These are phyloP conservation scores for Torulaspora gathmanii DNA, from an alignment of 805 yeast species.

Conservation along the genomic window DNA sequence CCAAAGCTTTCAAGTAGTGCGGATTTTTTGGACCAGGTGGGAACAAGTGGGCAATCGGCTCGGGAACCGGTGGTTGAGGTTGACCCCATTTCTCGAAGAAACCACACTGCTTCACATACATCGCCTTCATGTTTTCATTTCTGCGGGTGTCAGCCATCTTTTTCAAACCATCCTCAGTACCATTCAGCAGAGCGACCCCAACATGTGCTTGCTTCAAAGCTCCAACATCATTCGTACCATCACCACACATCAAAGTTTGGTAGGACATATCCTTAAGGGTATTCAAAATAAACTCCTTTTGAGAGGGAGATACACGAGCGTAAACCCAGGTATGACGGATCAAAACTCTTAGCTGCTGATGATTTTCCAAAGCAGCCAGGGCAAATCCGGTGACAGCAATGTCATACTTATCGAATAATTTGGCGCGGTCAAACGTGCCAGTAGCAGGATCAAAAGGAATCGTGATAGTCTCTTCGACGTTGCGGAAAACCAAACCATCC, in stretches of 20 bases:
- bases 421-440: conserved; percentile 29
- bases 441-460: conserved; percentile 62
- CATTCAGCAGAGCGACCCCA: conserved; percentile 96
- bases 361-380: conserved; percentile 57
- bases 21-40: conserved; percentile 96
- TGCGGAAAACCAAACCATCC: conserved; percentile 71
- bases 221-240: conserved; percentile 99
- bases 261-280: conserved; percentile 84
- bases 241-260: conserved; percentile 97
- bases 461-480: conserved; percentile 67
- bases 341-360: conserved; percentile 63
- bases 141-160: conserved; percentile 78
- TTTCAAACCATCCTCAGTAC: conserved; percentile 90
- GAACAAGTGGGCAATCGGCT: conserved; percentile 84
- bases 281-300: conserved; percentile 85
- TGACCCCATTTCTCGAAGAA: conserved; percentile 76
- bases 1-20: conserved; percentile 77
- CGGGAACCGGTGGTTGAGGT: conserved; percentile 80
- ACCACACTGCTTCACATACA: conserved; percentile 81
- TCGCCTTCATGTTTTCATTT: conserved; percentile 54
- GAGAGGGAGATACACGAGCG: conserved; percentile 95
- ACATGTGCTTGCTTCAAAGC: conserved; percentile 97
- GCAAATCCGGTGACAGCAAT: conserved; percentile 94
- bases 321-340: conserved; percentile 93
- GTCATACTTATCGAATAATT: conserved; percentile 66